A percentile compares a stretch with the other conserved stretches of the same genome.
These are phyloP conservation scores for Paecilomyces dactylethromorphus DNA, from an alignment of 2,329 filamentous ascomycete species.

Conservation along the genomic window DNA sequence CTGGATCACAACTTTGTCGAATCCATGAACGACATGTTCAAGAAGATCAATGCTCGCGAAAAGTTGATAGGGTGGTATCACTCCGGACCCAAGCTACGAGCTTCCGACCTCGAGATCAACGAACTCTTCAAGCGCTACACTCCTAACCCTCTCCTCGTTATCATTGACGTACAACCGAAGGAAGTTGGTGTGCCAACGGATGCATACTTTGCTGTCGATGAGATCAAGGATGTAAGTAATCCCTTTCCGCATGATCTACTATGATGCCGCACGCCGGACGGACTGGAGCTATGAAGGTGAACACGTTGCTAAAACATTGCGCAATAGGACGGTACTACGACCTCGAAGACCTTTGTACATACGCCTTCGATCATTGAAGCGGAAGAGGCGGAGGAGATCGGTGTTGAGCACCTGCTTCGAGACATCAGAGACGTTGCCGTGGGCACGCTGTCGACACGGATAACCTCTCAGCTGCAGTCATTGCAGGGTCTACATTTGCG, in stretches of 20 bases:
- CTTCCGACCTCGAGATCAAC: constrained; percentile 97
- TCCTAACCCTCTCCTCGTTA: constrained; percentile 89
- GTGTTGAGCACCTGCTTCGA: constrained; percentile 92
- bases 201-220: constrained; percentile 97
- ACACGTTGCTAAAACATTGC: background rate
- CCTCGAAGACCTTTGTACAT: constrained; percentile 94
- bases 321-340: constrained; percentile 85
- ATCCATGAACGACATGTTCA: constrained; percentile 99
- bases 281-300: background rate
- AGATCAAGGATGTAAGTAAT: constrained; percentile 89
- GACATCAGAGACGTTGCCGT: constrained; percentile 98
- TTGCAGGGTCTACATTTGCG: constrained; percentile 92
- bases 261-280: background rate
- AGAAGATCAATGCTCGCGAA: constrained; percentile 98
- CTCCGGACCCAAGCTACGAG: constrained; percentile 91
- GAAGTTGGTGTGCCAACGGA: constrained; percentile 96
- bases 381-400: constrained; percentile 97
- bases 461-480: constrained; percentile 96
- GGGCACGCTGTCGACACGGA: constrained; percentile 89
- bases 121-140: constrained; percentile 99
- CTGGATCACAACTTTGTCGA: constrained; percentile 99
- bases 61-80: constrained; percentile 99
- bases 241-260: background rate
- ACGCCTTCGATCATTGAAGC: constrained; percentile 98
- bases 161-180: constrained; percentile 97